phyloP scores from a whole-genome alignment of 768 basidiomycete species.

The Tylopilus rubrobrunneus region DNA sequence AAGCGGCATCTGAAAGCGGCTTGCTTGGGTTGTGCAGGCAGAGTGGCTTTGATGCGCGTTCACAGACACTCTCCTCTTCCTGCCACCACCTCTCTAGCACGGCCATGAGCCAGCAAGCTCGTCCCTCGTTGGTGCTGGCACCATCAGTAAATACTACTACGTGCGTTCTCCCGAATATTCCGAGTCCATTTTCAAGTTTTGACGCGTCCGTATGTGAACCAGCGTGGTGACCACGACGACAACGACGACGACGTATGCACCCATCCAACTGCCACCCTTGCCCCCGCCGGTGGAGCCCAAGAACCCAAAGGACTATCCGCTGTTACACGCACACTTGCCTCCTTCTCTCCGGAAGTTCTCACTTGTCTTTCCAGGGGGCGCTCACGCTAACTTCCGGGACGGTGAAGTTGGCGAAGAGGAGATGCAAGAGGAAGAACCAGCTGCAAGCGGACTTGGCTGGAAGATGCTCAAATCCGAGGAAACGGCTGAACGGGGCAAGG shows the following conservation, averaged over 20 bases:
- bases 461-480: constrained; percentile 69
- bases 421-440: constrained; percentile 69
- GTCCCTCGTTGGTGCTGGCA: constrained; percentile 68
- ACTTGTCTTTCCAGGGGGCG: constrained; percentile 75
- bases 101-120: constrained; percentile 59
- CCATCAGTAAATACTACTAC: constrained; percentile 84
- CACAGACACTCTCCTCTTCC: constrained; percentile 18
- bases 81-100: constrained; percentile 25
- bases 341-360: constrained; percentile 69
- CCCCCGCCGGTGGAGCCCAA: constrained; percentile 69
- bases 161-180: constrained; percentile 40
- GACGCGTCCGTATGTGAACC: constrained; percentile 22
- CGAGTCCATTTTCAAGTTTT: constrained; percentile 7
- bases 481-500: constrained; percentile 41
- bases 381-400: constrained; percentile 76
- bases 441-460: constrained; percentile 68
- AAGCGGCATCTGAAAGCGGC: constrained; percentile 25
- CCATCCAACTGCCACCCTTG: constrained; percentile 75
- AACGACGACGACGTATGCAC: constrained; percentile 85
- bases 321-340: constrained; percentile 73
- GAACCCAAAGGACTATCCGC: constrained; percentile 76
- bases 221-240: constrained; percentile 92
- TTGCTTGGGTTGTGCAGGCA: constrained; percentile 30
- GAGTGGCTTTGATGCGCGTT: constrained; percentile 34
- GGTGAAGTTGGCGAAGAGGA: constrained; percentile 60